These are phyloP conservation scores for Nymphaea thermarum DNA, from an alignment of 164 flowering plant species.

Conservation along the genomic window DNA sequence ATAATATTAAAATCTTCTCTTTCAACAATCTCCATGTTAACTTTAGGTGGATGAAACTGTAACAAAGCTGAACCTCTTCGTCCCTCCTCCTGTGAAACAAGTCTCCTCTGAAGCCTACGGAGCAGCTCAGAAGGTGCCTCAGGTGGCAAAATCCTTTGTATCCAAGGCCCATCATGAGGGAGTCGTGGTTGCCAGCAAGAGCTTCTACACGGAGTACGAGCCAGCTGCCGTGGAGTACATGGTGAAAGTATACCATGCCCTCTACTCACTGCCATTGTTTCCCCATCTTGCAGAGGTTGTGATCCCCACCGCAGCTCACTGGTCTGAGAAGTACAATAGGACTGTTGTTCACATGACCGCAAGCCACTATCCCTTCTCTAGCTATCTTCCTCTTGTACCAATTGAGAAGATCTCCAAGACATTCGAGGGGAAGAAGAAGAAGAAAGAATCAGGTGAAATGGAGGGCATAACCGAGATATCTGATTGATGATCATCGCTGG, in stretches of 20 bases:
- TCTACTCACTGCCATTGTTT: slow-evolving; percentile 19
- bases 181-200: slow-evolving; percentile 25
- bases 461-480: neutral
- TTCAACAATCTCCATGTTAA: neutral
- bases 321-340: slow-evolving; percentile 44
- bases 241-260: slow-evolving; percentile 19
- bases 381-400: slow-evolving; percentile 51
- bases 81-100: slow-evolving; percentile 42
- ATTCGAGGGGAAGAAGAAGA: slow-evolving; percentile 17
- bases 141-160: slow-evolving; percentile 19
- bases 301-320: slow-evolving; percentile 31
- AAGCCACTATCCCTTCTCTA: slow-evolving; percentile 32
- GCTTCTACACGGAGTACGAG: slow-evolving; percentile 25
- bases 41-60: slow-evolving; percentile 45
- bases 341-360: slow-evolving; percentile 14
- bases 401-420: slow-evolving; percentile 35
- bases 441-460: slow-evolving; percentile 4
- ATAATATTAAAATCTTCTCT: neutral
- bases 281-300: slow-evolving; percentile 26
- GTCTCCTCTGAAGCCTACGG: slow-evolving; percentile 13
- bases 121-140: slow-evolving; percentile 17
- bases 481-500: neutral
- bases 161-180: slow-evolving; percentile 33
- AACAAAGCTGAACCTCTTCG: slow-evolving; percentile 26
- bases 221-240: slow-evolving; percentile 14